Evolutionary conservation across 192 early-diverging fungal species (phyloP).

Genomic region (Spinellus fusiger): DNA sequence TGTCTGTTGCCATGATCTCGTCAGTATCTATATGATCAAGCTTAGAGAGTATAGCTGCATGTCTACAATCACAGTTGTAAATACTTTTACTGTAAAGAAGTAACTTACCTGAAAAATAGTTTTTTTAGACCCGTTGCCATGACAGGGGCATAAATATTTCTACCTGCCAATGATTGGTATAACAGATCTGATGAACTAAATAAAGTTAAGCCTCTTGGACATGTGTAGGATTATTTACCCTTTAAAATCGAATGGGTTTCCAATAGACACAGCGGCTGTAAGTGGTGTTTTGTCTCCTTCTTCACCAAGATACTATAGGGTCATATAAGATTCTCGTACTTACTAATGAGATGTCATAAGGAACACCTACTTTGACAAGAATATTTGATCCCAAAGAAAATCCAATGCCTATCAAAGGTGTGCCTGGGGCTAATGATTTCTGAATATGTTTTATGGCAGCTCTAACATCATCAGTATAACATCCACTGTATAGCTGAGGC

Average conservation of each 20-base stretch:
- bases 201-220: not conserved
- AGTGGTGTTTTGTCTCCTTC: slow-evolving; percentile 70
- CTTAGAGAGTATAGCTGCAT: slow-evolving; percentile 39
- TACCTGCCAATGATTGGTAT: slow-evolving; percentile 40
- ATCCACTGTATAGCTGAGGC: slow-evolving; percentile 75
- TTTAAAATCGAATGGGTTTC: slow-evolving; percentile 83
- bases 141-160: slow-evolving; percentile 37
- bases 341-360: not conserved
- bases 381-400: slow-evolving; percentile 93
- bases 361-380: slow-evolving; percentile 61
- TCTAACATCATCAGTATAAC: slow-evolving; percentile 75
- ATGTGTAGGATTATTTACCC: slow-evolving; percentile 23
- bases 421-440: slow-evolving; percentile 41
- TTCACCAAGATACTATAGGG: slow-evolving; percentile 68
- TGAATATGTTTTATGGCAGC: slow-evolving; percentile 52
- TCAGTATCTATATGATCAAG: slow-evolving; percentile 41
- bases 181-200: slow-evolving; percentile 26
- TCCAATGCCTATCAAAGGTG: slow-evolving; percentile 75
- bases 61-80: slow-evolving; percentile 1
- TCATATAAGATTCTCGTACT: not conserved
- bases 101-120: slow-evolving; percentile 28
- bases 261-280: slow-evolving; percentile 68
- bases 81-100: slow-evolving; percentile 3
- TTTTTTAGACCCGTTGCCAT: slow-evolving; percentile 45
- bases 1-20: slow-evolving; percentile 44